These are phyloP conservation scores for Exophiala dermatitidis DNA, from an alignment of 2,329 filamentous ascomycete species.

Conservation along the genomic window DNA sequence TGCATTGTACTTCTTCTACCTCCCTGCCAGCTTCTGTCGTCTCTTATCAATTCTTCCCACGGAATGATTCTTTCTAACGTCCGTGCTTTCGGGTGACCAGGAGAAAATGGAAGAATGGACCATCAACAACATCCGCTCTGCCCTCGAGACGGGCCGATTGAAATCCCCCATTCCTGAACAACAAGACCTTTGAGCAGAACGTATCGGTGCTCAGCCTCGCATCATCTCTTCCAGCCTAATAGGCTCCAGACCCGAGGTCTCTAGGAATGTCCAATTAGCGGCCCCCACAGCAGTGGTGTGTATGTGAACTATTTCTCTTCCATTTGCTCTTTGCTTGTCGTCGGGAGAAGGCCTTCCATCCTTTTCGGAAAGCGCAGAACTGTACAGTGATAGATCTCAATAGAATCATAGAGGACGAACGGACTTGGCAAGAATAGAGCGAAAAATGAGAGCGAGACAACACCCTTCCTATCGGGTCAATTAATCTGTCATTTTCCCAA, in stretches of 20 bases:
- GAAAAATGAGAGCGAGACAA: too few species aligned
- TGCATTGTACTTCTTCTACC: not conserved
- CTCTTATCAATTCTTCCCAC: not conserved
- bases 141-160: constrained; percentile 3
- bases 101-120: constrained; percentile 39
- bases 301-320: too few species aligned
- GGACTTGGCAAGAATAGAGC: too few species aligned
- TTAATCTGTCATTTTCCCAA: too few species aligned
- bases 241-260: too few species aligned
- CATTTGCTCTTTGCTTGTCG: not conserved
- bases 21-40: not conserved
- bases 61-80: not conserved
- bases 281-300: too few species aligned
- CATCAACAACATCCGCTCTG: constrained; percentile 23
- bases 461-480: too few species aligned
- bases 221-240: not conserved
- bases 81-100: constrained; percentile 24
- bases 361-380: not conserved
- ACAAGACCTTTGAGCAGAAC: not conserved
- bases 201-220: not conserved
- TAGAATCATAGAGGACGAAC: not conserved
- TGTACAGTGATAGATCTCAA: not conserved
- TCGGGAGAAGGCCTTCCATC: not conserved
- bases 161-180: constrained; percentile 7
- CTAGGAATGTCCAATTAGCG: too few species aligned